Percentiles rank a stretch among this genome's conserved stretches.
phyloP scores from a whole-genome alignment of 2,329 filamentous ascomycete species.

The Fusarium sp. region DNA sequence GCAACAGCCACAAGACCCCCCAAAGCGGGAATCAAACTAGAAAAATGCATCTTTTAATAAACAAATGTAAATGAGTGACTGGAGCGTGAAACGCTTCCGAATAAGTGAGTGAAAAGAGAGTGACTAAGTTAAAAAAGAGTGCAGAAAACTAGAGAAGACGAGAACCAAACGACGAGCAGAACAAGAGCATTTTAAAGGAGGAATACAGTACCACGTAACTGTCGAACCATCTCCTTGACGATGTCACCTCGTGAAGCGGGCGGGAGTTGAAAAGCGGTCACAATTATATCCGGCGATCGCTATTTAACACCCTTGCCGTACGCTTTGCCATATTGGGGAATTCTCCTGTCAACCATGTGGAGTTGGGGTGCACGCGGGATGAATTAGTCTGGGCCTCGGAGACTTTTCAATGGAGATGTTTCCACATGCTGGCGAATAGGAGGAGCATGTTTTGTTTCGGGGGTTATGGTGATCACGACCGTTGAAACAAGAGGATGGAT shows the following conservation, averaged over 20 bases:
- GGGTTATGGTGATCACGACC: not conserved
- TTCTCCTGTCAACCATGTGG: conserved; percentile 6
- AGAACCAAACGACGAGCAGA: not conserved
- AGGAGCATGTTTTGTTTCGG: conserved; percentile 4
- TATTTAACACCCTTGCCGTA: conserved; percentile 12
- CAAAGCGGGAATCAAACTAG: conserved; percentile 22
- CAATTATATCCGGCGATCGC: conserved; percentile 26
- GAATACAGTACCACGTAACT: not conserved
- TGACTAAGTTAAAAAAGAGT: conserved; percentile 26
- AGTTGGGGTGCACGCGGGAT: not conserved
- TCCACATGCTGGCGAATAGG: not conserved
- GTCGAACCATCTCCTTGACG: conserved; percentile 2
- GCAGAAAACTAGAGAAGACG: conserved; percentile 4
- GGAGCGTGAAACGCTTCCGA: conserved; percentile 25
- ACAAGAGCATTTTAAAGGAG: conserved; percentile 1
- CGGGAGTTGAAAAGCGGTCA: not conserved
- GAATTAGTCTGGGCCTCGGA: not conserved
- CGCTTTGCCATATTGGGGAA: not conserved
- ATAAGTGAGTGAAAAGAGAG: conserved; percentile 18
- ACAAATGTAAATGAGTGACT: conserved; percentile 36
- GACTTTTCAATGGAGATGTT: conserved; percentile 9
- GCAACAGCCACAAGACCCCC: conserved; percentile 30
- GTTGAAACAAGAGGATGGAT: not conserved
- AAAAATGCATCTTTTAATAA: conserved; percentile 21
- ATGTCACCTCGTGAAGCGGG: not conserved